These are phyloP conservation scores for Cnidoscolus chayamansa DNA, from an alignment of 441 rosid genomes.

Conservation along the genomic window DNA sequence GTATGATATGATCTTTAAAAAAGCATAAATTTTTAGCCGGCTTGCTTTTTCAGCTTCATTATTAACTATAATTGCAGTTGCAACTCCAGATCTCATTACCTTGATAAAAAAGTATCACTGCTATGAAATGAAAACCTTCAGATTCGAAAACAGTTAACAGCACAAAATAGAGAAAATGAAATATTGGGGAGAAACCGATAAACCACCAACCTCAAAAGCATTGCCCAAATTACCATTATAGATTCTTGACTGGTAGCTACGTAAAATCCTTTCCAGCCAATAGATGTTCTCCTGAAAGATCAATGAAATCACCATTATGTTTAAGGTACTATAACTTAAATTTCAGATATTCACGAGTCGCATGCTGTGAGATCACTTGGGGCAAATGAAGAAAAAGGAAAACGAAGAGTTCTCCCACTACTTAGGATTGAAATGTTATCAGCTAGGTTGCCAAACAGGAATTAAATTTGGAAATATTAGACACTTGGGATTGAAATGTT, in stretches of 20 bases:
- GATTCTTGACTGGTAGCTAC: conserved; percentile 82
- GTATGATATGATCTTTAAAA: conserved; percentile 4
- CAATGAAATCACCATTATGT: conserved; percentile 13
- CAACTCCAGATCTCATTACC: conserved; percentile 5
- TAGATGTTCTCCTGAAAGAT: conserved; percentile 75
- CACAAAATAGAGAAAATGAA: not conserved
- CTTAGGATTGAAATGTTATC: not conserved
- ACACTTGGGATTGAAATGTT: not conserved
- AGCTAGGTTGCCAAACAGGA: not conserved
- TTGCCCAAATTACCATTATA: conserved; percentile 65
- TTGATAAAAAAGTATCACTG: not conserved
- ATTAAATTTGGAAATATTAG: not conserved
- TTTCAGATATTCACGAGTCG: not conserved
- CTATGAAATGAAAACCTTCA: not conserved
- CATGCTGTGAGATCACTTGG: not conserved
- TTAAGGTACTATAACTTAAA: not conserved
- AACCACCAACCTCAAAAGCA: conserved; percentile 60
- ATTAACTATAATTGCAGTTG: not conserved
- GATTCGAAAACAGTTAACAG: not conserved
- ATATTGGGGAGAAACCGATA: not conserved
- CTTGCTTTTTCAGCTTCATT: conserved; percentile 1
- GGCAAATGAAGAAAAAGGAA: not conserved
- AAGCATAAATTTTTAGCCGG: not conserved
- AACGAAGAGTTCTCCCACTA: conserved; percentile 5
- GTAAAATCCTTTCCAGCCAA: conserved; percentile 77